Base-by-base conservation (phyloP, 2,329 filamentous ascomycete genomes). In the Microsporum canis region DNA sequence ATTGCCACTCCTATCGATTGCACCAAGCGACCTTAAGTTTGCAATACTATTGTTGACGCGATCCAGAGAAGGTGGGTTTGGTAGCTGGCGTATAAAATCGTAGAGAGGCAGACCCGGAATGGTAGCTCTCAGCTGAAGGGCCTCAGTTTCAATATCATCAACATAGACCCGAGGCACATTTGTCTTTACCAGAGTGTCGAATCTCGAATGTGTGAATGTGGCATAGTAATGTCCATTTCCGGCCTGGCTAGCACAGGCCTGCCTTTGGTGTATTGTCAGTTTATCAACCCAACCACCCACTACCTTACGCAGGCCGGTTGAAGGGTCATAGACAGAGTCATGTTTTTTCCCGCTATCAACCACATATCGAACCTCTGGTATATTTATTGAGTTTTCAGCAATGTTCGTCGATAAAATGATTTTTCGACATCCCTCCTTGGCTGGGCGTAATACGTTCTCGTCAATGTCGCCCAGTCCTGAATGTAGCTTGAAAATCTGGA, bases 391-490 rank as follows among this genome's bases (percentile, higher is more conserved):
- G 0, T 78, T 79, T 65, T 81, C 79, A 5, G 78, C 78, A 61
- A 81, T 78, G 60, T 80, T 79, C 0, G 79, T 81, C 2, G 78
- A 72, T 6, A 82, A 68, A 38, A 82, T 77, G 36, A 82, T 73
- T 63, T 79, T 78, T 49, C 80, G 73, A 55, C 73, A 74, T 14
- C 75, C 77, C 23, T 63, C 58, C 38, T 57, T 57, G n/a, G 31
- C 23, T 2, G 76, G 72, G 2, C 76, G 65, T 1, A 70, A 66
- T 2, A 74, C 67, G 61, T 79, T 77, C 12, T 81, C 71, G 2
- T 75, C 71, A 2, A 75, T 73, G 10, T 75, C 72, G 12, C 74
- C 72, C 5, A 80, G 69, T 5, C 70, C 71, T 1, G 79, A 79
- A 67, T 82, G 80, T 8, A 82, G 71, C 39, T 75, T 70, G 62